Base-by-base conservation (phyloP, 768 basidiomycete species). In the Russula vinacea region DNA sequence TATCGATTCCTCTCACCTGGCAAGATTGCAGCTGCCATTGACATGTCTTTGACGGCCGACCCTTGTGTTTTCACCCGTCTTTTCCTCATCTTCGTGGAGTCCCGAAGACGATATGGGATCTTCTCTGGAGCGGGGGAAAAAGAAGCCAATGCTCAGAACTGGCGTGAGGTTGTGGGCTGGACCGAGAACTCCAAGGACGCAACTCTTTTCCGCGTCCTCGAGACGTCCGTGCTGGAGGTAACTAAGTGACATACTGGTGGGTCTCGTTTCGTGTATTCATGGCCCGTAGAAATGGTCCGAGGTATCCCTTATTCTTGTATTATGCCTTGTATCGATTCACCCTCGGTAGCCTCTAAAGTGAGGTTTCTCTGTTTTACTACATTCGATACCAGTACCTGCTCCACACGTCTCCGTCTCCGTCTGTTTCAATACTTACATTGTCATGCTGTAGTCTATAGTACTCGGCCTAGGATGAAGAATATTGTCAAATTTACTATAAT, bases 31-130 rank as follows among this genome's bases (percentile, higher is more conserved):
- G 85, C 89, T 3, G 92, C 92, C n/a, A 83, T 94, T 62, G 92
- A 94, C 71, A 89, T 94, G 66, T 85, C 87, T 1, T 85, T 94
- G n/a, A 88, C 89, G 0, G 80, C 83, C 13, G 89, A 92, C 57
- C 85, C 88, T 26, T 92, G 90, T 71, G 78, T 88, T 62, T 92
- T 91, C 73, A 93, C 89, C 9, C 85, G 92, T 35, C 76, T 94
- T 26, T 94, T 94, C 79, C 81, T 94, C 62, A 91, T 94, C 74
- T 92, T 87, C 85, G 92, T 29, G 92, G 92, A 0, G 75, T 94
- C 37, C 81, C 22, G 91, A 93, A 66, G 92, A 93, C 61, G 92
- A 94, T 67, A 76, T 90, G 62, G 83, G 22, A 72, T 84, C 45
- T 92, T 92, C 72, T 83, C 85, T 6, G 87, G 84, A 22, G 85